Percentiles rank a stretch among this genome's conserved stretches.
Conservation (phyloP, 805 yeast species). For the Saccharomycopsis sp. region DNA sequence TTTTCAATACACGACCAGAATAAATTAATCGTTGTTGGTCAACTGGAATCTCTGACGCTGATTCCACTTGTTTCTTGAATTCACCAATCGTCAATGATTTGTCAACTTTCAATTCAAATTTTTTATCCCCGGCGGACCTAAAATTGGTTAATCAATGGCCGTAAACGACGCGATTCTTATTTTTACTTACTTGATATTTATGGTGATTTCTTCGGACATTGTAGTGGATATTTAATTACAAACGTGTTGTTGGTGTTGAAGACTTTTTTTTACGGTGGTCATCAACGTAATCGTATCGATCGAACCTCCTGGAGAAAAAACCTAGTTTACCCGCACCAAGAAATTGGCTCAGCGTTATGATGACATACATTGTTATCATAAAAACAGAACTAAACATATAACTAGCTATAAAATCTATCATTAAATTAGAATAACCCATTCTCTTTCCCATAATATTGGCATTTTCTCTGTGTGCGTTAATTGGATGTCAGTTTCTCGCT, state of each 20-base stretch:
- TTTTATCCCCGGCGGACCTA: slow-evolving; percentile 59
- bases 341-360: too few relatives aligned
- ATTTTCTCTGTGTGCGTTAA: too few relatives aligned
- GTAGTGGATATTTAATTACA: too few relatives aligned
- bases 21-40: slow-evolving; percentile 85
- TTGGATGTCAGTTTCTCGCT: too few relatives aligned
- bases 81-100: slow-evolving; percentile 52
- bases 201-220: slow-evolving; percentile 26
- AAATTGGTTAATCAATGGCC: background rate
- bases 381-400: background rate
- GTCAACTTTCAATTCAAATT: slow-evolving; percentile 57
- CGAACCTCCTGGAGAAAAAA: too few relatives aligned
- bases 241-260: too few relatives aligned
- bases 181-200: slow-evolving; percentile 28
- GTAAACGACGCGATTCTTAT: background rate
- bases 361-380: too few relatives aligned
- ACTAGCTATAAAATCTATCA: background rate
- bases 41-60: slow-evolving; percentile 57
- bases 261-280: too few relatives aligned
- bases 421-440: background rate
- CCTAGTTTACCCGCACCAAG: too few relatives aligned
- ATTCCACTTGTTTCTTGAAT: slow-evolving; percentile 59
- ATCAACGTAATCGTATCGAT: too few relatives aligned
- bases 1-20: slow-evolving; percentile 91
- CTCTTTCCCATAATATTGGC: too few relatives aligned